A percentile compares a stretch with the other conserved stretches of the same genome.
phyloP scores from a whole-genome alignment of 148 eudicot species.

The Spergularia marina region DNA sequence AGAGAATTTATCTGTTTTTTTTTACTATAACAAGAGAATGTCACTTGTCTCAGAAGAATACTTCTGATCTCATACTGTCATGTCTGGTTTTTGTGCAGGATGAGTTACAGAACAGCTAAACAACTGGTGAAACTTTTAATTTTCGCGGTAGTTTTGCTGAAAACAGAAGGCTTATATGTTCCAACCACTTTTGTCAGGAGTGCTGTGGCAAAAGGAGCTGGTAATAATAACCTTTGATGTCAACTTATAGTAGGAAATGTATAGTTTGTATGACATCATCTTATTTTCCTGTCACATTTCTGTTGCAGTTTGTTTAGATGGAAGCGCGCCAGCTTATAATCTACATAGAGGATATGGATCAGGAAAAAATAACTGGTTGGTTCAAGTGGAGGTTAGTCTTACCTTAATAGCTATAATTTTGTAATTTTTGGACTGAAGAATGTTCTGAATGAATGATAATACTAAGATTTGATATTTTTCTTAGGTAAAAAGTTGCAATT shows the following conservation, averaged over 20 bases:
- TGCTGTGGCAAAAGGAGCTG: constrained; percentile 64
- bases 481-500: neutral
- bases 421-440: neutral
- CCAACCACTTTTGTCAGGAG: constrained; percentile 39
- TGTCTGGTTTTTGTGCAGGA: constrained; percentile 25
- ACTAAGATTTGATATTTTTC: neutral
- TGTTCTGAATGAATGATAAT: neutral
- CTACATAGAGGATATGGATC: constrained; percentile 54
- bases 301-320: constrained; percentile 66
- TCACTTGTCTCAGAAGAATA: neutral
- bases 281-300: constrained; percentile 5
- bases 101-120: constrained; percentile 20
- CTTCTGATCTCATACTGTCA: neutral
- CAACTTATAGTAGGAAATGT: constrained; percentile 2
- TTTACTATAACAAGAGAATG: neutral
- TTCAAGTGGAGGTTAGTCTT: constrained; percentile 51
- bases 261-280: neutral
- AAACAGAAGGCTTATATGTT: constrained; percentile 39
- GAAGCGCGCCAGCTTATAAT: constrained; percentile 68
- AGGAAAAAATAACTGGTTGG: constrained; percentile 60
- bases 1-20: neutral
- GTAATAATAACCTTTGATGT: constrained; percentile 24
- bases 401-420: neutral
- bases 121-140: constrained; percentile 32
- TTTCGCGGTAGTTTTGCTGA: constrained; percentile 20